Base-by-base conservation (phyloP, 306 rosid genomes). In the Corylus heterophylla region DNA sequence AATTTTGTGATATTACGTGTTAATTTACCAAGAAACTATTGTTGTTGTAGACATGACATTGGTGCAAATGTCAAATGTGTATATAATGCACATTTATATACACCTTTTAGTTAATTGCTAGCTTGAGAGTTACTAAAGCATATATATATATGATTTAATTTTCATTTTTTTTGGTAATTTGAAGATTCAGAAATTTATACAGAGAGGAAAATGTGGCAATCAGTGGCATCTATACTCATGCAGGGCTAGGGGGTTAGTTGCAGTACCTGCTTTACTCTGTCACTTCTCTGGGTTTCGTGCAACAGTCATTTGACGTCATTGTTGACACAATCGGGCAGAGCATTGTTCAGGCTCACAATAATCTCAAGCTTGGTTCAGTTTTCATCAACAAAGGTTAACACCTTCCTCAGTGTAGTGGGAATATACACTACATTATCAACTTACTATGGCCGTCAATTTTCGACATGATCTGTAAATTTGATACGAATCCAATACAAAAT, bases 191-290 rank as follows among this genome's bases (percentile, higher is more conserved):
- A 22, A 22, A 22, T 22, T 22, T 22, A 0, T 22, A 22, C 22
- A 22, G 22, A 22, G 22, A 22, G 22, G 22, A 94, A 80, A 94
- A 92, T 72, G 87, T 92, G 76, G 98, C 97, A 42, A 92, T 94
- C 9, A 94, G 96, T 76, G 98, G 97, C 47, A 94, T 71, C 85
- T 96, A 90, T 69, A 92, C 98, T 7, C 98, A 92, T 76, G 97
- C 97, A 5, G 97, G 97, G 20, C 98, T 97, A 0, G 97, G 98
- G 8, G 98, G 98, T 45, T 94, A 90, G 74, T 76, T 94, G 29
- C 98, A 94, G 58, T 94, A 94, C 18, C 14, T 89, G 22, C 22
- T 90, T n/a, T 94, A 94, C 77, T 79, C 97, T 2, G 70, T 88
- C 17, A 87, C 97, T 47, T 89, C 97, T 52, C 75, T 89, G 0